These are phyloP conservation scores for Cenchrus fungigraminus DNA, from an alignment of 176 grass and related monocot species.

Conservation along the genomic window DNA sequence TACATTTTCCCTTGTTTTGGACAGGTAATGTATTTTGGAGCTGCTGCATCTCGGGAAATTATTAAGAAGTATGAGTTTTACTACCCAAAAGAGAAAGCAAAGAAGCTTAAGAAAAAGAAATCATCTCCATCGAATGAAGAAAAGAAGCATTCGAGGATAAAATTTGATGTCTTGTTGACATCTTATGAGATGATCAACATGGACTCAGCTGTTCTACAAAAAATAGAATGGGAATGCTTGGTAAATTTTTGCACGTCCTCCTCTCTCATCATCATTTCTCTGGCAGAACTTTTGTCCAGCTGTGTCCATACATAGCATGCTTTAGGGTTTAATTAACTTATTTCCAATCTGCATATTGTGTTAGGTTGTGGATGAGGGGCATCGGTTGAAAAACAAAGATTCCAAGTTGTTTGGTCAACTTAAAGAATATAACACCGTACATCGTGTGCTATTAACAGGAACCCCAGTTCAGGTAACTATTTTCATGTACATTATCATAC, in stretches of 20 bases:
- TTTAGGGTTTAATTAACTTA: conserved; percentile 30
- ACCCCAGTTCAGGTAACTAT: conserved; percentile 91
- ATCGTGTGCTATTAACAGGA: conserved; percentile 97
- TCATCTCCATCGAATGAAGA: conserved; percentile 54
- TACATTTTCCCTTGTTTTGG: conserved; percentile 33
- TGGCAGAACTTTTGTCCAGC: conserved; percentile 6
- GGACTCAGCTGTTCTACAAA: conserved; percentile 86
- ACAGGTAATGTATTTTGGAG: conserved; percentile 97
- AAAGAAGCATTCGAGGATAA: conserved; percentile 86
- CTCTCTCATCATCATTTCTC: conserved; percentile 16
- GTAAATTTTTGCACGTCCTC: conserved; percentile 47
- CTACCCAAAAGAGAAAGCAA: conserved; percentile 75
- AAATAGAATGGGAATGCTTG: conserved; percentile 98
- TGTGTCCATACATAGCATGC: conserved; percentile 12
- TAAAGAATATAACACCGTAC: conserved; percentile 91
- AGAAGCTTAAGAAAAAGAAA: conserved; percentile 91
- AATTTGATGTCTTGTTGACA: conserved; percentile 98
- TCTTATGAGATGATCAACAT: conserved; percentile 99
- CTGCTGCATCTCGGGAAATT: conserved; percentile 69
- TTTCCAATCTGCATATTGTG: conserved; percentile 25
- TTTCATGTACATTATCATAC: conserved; percentile 29
- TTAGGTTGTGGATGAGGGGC: conserved; percentile 98
- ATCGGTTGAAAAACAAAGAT: conserved; percentile 99
- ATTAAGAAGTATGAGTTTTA: conserved; percentile 95
- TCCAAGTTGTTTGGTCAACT: conserved; percentile 95